These are phyloP conservation scores for Penicillium sp. DNA, from an alignment of 2,329 filamentous ascomycete genomes.

Conservation along the genomic window DNA sequence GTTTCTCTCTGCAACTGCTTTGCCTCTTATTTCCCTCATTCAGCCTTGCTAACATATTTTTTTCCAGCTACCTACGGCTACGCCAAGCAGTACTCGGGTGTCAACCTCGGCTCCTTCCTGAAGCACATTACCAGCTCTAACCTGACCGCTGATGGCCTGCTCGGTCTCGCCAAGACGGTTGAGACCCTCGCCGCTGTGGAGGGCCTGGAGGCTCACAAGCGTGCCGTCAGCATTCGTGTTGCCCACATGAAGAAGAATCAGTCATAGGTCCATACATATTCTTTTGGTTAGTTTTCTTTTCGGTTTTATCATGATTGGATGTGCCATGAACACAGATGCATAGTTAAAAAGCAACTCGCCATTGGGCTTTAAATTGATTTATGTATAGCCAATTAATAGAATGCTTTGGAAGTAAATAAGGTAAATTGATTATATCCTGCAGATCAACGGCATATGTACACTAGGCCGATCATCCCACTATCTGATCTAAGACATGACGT, in stretches of 20 bases:
- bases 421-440: neutral
- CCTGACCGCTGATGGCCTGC: constrained; percentile 78
- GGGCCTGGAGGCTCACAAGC: constrained; percentile 87
- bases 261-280: constrained; percentile 11
- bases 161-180: constrained; percentile 81
- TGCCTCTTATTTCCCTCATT: neutral
- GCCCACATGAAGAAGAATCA: constrained; percentile 40
- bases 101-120: constrained; percentile 92
- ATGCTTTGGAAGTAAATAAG: neutral
- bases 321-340: constrained; percentile 20
- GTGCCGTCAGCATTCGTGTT: constrained; percentile 66
- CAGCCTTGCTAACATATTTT: constrained; percentile 20
- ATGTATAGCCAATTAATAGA: neutral
- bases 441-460: neutral
- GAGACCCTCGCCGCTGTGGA: constrained; percentile 95
- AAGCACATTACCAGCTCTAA: constrained; percentile 98
- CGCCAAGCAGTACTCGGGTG: constrained; percentile 96
- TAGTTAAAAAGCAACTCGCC: constrained; percentile 13
- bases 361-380: neutral
- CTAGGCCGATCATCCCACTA: constrained; percentile 2
- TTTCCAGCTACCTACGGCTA: constrained; percentile 86
- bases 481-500: constrained; percentile 9
- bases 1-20: constrained; percentile 41
- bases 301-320: constrained; percentile 20
- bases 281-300: constrained; percentile 2